Evolutionary conservation across 1,284 basidiomycete genomes (phyloP).

Genomic region (Pholiota adiposa): DNA sequence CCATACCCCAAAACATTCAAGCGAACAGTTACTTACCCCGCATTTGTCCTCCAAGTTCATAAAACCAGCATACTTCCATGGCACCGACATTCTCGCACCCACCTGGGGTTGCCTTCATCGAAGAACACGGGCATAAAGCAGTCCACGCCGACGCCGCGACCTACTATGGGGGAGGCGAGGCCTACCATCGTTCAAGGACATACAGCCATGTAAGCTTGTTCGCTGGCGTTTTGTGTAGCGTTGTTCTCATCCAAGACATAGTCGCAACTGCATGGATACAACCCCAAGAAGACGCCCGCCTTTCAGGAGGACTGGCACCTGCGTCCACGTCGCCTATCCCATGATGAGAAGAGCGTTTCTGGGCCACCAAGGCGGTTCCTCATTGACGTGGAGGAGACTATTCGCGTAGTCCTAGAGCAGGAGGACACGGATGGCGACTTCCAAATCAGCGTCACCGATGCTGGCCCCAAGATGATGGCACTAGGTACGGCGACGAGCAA

Average conservation of each 20-base stretch:
- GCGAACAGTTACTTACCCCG: conserved; percentile 1
- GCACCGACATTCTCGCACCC: conserved; percentile 61
- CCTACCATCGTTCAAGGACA: conserved; percentile 79
- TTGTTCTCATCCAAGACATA: conserved; percentile 32
- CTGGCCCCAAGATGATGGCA: conserved; percentile 95
- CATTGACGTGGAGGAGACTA: conserved; percentile 99
- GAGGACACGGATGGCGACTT: conserved; percentile 98
- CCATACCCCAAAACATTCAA: conserved; percentile 10
- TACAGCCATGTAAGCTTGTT: conserved; percentile 72
- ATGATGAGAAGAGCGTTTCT: conserved; percentile 79
- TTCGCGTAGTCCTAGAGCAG: conserved; percentile 94
- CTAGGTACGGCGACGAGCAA: conserved; percentile 97
- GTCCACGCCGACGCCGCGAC: conserved; percentile 75
- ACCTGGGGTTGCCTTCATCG: conserved; percentile 65
- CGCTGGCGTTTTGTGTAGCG: conserved; percentile 11
- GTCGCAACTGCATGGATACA: conserved; percentile 69
- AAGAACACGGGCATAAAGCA: conserved; percentile 57
- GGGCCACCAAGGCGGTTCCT: conserved; percentile 88
- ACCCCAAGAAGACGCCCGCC: conserved; percentile 64
- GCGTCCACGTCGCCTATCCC: conserved; percentile 80
- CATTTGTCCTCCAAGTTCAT: not conserved
- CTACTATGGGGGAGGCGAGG: conserved; percentile 82
- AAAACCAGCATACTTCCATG: conserved; percentile 36
- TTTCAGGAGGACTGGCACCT: conserved; percentile 79
- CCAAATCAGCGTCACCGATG: conserved; percentile 96